Base-by-base conservation (phyloP, 176 grass and related monocot genomes). In the Triticum turgidum region DNA sequence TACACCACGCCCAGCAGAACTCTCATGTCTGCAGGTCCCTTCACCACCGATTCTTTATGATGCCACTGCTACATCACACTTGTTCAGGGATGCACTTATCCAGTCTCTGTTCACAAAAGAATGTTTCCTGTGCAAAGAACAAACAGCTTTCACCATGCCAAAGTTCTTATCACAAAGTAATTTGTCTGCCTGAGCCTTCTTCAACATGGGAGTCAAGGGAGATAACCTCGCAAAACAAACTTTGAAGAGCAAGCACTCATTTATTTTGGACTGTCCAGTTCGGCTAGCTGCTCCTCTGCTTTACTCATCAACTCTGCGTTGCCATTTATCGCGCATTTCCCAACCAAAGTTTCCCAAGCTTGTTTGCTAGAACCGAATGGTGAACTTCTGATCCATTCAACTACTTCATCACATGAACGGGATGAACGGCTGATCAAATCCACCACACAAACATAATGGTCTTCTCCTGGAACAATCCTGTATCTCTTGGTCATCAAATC, bases 401-500 rank as follows among this genome's bases (percentile, higher is more conserved):
- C 61, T 51, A 86, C 86, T 83, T 89, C 80, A 80, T 91, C 73
- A 73, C 89, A 27, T 7, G 65, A 83, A 25, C 25, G 27, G 15
- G 90, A 80, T 79, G 79, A 72, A 51, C 61, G 51, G 38, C 82
- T 79, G 41, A 97, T 58, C 92, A 97, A 79, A 90, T 94, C 92
- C 67, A 94, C 67, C 61, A 94, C 73, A 82, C 83, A 87, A 32
- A 81, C 56, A 77, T 86, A 90, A 65, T 97, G 92, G 18, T 88
- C 64, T 64, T 89, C 73, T 79, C 79, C 87, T 45, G 86, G 92
- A 69, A 90, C 77, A 89, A 94, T 84, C 39, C 84, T 42, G 63
- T 94, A 93, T 80, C 45, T 88, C 78, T 79, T 56, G 35, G 33
- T 83, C 95, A 97, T 97, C 86, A 91, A 88, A 18, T 80, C 69